A percentile compares a stretch with the other conserved stretches of the same genome.
Conservation (phyloP, 2,329 filamentous ascomycete species). For the Tricladium varicosporioides region DNA sequence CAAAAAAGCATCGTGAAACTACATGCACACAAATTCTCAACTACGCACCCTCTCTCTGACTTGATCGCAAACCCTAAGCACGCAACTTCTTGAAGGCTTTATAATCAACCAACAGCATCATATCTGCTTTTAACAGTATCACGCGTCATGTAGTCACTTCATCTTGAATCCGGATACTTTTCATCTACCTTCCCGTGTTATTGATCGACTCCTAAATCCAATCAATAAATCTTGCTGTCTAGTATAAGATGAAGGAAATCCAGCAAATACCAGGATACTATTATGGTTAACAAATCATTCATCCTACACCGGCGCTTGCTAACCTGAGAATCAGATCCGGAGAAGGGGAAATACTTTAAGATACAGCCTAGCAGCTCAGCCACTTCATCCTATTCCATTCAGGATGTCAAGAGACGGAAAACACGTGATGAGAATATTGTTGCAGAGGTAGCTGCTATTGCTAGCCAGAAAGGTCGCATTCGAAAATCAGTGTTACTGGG, state of each 20-base stretch:
- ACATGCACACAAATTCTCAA: neutral
- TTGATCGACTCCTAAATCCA: conserved; percentile 6
- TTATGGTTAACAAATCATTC: conserved; percentile 41
- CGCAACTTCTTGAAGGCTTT: too few relatives aligned
- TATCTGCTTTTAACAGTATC: too few relatives aligned
- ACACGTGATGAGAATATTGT: conserved; percentile 40
- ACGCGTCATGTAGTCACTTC: too few relatives aligned
- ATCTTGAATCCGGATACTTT: too few relatives aligned
- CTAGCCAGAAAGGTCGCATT: conserved; percentile 22
- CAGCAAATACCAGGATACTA: conserved; percentile 52
- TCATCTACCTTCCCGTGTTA: too few relatives aligned
- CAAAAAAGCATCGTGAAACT: neutral
- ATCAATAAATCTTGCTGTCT: too few relatives aligned
- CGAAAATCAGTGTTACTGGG: conserved; percentile 18
- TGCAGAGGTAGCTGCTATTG: conserved; percentile 1
- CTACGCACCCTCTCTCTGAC: neutral
- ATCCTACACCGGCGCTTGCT: neutral
- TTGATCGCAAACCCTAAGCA: too few relatives aligned
- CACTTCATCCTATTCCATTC: conserved; percentile 52
- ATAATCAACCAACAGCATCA: too few relatives aligned
- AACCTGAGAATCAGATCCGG: conserved; percentile 41
- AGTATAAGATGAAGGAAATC: conserved; percentile 1
- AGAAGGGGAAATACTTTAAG: conserved; percentile 67
- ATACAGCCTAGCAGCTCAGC: conserved; percentile 52
- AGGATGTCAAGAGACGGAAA: conserved; percentile 56